These are phyloP conservation scores for Cynara cardunculus DNA, from an alignment of 129 eudicot genomes.

Conservation along the genomic window DNA sequence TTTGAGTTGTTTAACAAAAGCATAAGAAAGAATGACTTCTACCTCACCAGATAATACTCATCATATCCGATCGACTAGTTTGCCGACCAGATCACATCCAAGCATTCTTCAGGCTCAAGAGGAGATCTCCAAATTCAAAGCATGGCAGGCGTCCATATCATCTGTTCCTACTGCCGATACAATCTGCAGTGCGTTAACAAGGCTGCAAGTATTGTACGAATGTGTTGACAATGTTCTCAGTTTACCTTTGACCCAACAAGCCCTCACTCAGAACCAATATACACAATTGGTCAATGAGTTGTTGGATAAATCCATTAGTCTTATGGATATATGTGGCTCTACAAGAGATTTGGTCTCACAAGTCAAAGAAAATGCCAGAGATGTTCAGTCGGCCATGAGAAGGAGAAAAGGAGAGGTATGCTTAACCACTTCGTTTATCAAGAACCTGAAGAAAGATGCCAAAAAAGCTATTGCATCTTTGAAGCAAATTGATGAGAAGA, in stretches of 20 bases:
- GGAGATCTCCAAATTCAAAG: slow-evolving; percentile 36
- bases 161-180: slow-evolving; percentile 37
- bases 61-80: slow-evolving; percentile 47
- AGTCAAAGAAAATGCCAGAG: slow-evolving; percentile 31
- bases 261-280: slow-evolving; percentile 30
- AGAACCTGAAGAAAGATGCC: slow-evolving; percentile 39
- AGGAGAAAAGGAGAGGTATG: slow-evolving; percentile 35
- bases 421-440: slow-evolving; percentile 35
- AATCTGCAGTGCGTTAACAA: slow-evolving; percentile 35
- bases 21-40: slow-evolving; percentile 22
- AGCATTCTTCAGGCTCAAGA: slow-evolving; percentile 37
- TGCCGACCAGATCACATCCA: slow-evolving; percentile 48
- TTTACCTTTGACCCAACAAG: slow-evolving; percentile 42
- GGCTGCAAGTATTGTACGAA: slow-evolving; percentile 41
- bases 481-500: slow-evolving; percentile 40
- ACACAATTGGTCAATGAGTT: slow-evolving; percentile 34
- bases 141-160: slow-evolving; percentile 37
- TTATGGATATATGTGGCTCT: slow-evolving; percentile 42
- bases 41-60: slow-evolving; percentile 14
- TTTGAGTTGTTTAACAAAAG: slow-evolving; percentile 1
- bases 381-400: slow-evolving; percentile 38
- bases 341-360: slow-evolving; percentile 38
- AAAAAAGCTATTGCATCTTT: slow-evolving; percentile 33
- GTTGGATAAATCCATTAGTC: slow-evolving; percentile 41
- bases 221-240: slow-evolving; percentile 48